Percentiles rank a stretch among this genome's conserved stretches.
These are phyloP conservation scores for Leptomonas pyrrhocoris DNA, from an alignment of 208 protist genomes.

Conservation along the genomic window DNA sequence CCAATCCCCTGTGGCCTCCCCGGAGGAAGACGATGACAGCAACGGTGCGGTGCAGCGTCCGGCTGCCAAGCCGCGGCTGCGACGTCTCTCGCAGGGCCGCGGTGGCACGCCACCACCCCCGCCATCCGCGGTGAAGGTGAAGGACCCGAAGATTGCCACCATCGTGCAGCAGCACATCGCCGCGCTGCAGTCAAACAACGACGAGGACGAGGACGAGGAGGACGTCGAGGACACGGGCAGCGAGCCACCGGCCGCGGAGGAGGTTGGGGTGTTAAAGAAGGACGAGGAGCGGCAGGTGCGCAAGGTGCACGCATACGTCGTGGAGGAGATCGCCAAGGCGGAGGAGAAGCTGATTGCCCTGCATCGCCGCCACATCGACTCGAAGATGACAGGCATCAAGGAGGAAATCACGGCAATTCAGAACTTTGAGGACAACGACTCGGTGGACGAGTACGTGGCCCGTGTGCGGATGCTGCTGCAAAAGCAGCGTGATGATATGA, in stretches of 20 bases:
- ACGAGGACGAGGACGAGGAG: constrained; percentile 68
- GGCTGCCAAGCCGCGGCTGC: constrained; percentile 22
- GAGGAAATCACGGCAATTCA: constrained; percentile 93
- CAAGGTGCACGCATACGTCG: constrained; percentile 89
- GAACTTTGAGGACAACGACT: constrained; percentile 89
- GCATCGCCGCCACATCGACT: constrained; percentile 93
- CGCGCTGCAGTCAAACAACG: constrained; percentile 58
- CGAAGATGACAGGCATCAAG: constrained; percentile 94
- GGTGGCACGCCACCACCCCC: constrained; percentile 14
- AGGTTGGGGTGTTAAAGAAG: constrained; percentile 15
- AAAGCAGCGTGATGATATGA: constrained; percentile 79
- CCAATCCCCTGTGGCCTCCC: constrained; percentile 14
- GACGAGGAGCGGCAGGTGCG: constrained; percentile 87
- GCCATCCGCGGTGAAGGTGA: constrained; percentile 46
- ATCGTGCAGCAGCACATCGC: constrained; percentile 88
- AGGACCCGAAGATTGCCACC: constrained; percentile 89
- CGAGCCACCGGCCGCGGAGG: background rate
- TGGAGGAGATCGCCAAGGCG: constrained; percentile 93
- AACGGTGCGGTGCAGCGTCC: constrained; percentile 10
- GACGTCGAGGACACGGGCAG: constrained; percentile 28
- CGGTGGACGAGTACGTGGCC: constrained; percentile 90
- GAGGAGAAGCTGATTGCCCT: constrained; percentile 93
- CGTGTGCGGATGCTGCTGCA: constrained; percentile 70
- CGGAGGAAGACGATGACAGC: constrained; percentile 13
- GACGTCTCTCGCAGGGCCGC: constrained; percentile 19